Evolutionary conservation across 768 basidiomycete species (phyloP).

Genomic region (Roridomyces roridus): DNA sequence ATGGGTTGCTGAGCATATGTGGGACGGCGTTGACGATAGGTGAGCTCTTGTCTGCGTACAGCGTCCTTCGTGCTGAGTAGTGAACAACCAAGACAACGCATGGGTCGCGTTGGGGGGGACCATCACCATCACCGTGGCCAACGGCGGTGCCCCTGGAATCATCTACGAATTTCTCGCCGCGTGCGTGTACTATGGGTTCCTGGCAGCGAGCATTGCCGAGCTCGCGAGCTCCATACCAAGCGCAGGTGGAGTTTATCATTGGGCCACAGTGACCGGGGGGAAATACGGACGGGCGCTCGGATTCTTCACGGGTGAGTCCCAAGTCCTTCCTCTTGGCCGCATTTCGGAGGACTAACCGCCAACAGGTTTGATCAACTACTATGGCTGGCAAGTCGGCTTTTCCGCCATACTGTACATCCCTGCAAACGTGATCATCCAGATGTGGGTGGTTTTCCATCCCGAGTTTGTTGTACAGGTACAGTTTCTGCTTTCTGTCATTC

Average conservation of each 20-base stretch:
- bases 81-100: conserved; percentile 4
- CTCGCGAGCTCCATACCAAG: conserved; percentile 20
- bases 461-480: conserved; percentile 13
- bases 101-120: conserved; percentile 16
- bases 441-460: conserved; percentile 24
- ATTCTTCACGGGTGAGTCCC: conserved; percentile 18
- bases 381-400: conserved; percentile 19
- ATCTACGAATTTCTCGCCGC: conserved; percentile 19
- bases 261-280: conserved; percentile 18
- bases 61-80: too few species aligned
- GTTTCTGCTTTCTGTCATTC: not conserved
- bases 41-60: not conserved
- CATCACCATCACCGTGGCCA: conserved; percentile 10
- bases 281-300: conserved; percentile 18
- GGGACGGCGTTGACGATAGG: conserved; percentile 17
- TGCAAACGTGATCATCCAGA: conserved; percentile 18
- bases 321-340: not conserved
- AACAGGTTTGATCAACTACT: conserved; percentile 18
- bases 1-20: not conserved
- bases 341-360: not conserved
- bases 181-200: conserved; percentile 3
- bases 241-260: conserved; percentile 22
- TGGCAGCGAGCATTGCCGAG: conserved; percentile 12
- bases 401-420: conserved; percentile 16
- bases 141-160: conserved; percentile 17